Base-by-base conservation (phyloP, 2,329 filamentous ascomycete species). In the Sporothrix euskadiensis region DNA sequence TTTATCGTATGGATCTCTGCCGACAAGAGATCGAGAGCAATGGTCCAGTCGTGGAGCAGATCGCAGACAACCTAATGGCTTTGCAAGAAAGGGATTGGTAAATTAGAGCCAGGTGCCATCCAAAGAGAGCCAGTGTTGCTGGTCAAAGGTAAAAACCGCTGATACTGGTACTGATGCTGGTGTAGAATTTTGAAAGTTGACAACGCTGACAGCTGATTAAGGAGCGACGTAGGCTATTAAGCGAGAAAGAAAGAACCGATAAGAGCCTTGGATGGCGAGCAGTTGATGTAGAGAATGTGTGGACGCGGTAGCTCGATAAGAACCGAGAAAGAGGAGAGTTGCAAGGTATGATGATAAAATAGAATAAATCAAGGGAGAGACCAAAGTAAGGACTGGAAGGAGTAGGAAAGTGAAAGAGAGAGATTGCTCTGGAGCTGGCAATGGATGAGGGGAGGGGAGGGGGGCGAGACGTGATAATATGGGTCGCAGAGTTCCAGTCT, bases 391-490 rank as follows among this genome's bases (percentile, higher is more conserved):
- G 39, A 41, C n/a, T 8, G 16, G 7, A 72, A 72, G 19, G 32
- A 10, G 9, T 14, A 54, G 19, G 56, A 49, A 69, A 44, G 32
- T 14, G 52, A 30, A 54, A 70, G 35, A 44, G 52, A 70, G 52
- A 70, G 52, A 69, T 57, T 70, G 68, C 68, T 70, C 52, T 52
- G 49, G 68, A 30, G 52, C 35, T 7, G 68, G 30, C n/a, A 41
- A 49, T 54, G 44, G 39, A 41, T 10, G 30, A 41, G 26, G 12
- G 56, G 35, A 52, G 44, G 26, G 44, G 44, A 57, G 22, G 32
- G 57, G 57, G 70, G 70, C 70, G 56, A 71, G 70, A 30, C 30
- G 57, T 71, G 70, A 65, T 71, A 71, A 70, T 57, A 70, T 71
- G 70, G 56, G 70, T 54, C 57, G 1, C 57, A 30, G 70, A 71